These are phyloP conservation scores for Heterobasidion parviporum DNA, from an alignment of 1,284 basidiomycete genomes.

Conservation along the genomic window DNA sequence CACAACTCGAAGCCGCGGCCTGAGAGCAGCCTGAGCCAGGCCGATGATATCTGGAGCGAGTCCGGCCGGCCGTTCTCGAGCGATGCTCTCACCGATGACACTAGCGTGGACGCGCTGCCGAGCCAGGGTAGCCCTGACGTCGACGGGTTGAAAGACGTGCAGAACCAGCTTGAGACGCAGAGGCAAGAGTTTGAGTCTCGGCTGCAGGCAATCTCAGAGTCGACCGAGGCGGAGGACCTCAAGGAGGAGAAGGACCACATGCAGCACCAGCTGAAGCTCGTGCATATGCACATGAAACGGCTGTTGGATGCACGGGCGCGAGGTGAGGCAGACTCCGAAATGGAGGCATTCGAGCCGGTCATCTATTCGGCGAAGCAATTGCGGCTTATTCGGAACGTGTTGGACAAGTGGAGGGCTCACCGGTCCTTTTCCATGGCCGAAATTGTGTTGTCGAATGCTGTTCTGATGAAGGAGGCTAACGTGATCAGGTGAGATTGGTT, in stretches of 20 bases:
- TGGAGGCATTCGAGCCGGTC: conserved; percentile 63
- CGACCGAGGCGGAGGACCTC: conserved; percentile 73
- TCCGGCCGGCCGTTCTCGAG: conserved; percentile 64
- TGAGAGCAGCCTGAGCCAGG: conserved; percentile 77
- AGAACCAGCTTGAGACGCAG: conserved; percentile 52
- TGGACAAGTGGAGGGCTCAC: conserved; percentile 81
- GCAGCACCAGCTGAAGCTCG: conserved; percentile 76
- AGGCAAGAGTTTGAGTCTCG: conserved; percentile 49
- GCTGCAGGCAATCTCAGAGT: conserved; percentile 65
- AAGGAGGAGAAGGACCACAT: conserved; percentile 87
- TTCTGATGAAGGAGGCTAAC: conserved; percentile 91
- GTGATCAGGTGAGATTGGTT: conserved; percentile 65
- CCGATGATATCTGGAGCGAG: conserved; percentile 84
- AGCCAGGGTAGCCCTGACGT: conserved; percentile 64
- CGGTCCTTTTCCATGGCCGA: conserved; percentile 91
- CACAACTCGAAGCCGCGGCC: conserved; percentile 65
- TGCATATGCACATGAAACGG: conserved; percentile 79
- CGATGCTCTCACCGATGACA: conserved; percentile 77
- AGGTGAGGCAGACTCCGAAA: conserved; percentile 59
- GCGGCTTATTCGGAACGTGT: conserved; percentile 68
- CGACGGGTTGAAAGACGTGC: conserved; percentile 60
- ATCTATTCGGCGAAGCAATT: conserved; percentile 79
- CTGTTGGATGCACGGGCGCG: conserved; percentile 73
- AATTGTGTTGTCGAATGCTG: conserved; percentile 77
- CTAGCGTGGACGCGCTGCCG: conserved; percentile 63